Evolutionary conservation across 805 yeast species (phyloP).

Genomic region (Starmerella vaccinii): DNA sequence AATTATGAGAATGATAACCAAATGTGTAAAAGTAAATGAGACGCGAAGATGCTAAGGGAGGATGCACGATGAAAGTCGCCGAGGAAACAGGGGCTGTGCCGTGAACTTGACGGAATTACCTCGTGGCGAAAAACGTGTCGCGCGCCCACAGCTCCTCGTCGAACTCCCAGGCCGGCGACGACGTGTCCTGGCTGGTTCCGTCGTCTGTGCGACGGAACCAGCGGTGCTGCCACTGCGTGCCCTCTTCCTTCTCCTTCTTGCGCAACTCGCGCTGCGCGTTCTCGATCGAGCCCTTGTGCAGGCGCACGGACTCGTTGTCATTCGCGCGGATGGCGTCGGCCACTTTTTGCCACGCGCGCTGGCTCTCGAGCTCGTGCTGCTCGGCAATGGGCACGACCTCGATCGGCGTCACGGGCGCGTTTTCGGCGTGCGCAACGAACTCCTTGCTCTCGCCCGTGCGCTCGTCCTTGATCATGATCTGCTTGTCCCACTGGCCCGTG

Average conservation of each 20-base stretch:
- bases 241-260: slow-evolving; percentile 56
- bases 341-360: slow-evolving; percentile 83
- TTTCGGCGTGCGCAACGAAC: slow-evolving; percentile 30
- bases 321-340: slow-evolving; percentile 75
- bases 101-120: too few relatives aligned
- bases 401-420: slow-evolving; percentile 41
- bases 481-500: slow-evolving; percentile 80
- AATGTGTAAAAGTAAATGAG: not conserved
- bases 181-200: slow-evolving; percentile 17
- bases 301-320: slow-evolving; percentile 63
- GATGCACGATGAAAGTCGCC: too few relatives aligned
- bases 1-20: not conserved
- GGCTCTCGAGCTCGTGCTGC: slow-evolving; percentile 71
- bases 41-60: not conserved
- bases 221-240: slow-evolving; percentile 61
- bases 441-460: slow-evolving; percentile 31
- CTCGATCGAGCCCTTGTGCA: slow-evolving; percentile 69
- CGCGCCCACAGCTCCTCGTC: slow-evolving; percentile 23
- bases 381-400: slow-evolving; percentile 69
- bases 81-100: too few relatives aligned
- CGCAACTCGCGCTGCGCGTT: slow-evolving; percentile 76
- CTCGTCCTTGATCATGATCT: slow-evolving; percentile 43
- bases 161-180: slow-evolving; percentile 25
- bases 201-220: slow-evolving; percentile 50
- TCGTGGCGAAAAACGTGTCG: slow-evolving; percentile 23